These are phyloP conservation scores for Crataegus laevigata DNA, from an alignment of 306 rosid genomes.

Conservation along the genomic window DNA sequence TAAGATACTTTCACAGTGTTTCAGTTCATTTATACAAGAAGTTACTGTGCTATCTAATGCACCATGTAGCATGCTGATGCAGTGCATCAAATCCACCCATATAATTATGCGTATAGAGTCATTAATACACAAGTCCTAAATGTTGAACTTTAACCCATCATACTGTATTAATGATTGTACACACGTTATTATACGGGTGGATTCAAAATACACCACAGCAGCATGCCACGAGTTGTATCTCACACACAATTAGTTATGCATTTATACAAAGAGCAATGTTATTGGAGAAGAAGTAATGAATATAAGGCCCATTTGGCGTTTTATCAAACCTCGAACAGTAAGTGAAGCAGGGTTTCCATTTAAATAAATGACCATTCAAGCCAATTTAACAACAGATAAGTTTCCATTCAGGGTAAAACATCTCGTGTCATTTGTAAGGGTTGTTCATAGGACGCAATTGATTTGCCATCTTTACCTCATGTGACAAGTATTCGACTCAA, in stretches of 20 bases:
- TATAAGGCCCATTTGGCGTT: neutral
- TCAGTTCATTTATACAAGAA: neutral
- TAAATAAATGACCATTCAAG: neutral
- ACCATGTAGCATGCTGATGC: neutral
- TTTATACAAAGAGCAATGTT: neutral
- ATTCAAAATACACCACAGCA: neutral
- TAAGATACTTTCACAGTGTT: neutral
- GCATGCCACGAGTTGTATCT: neutral
- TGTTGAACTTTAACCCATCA: neutral
- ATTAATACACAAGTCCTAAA: neutral
- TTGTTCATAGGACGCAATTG: neutral
- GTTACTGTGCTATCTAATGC: neutral
- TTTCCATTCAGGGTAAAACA: neutral
- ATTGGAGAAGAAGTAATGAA: neutral
- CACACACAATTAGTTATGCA: neutral
- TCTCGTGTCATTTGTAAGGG: neutral
- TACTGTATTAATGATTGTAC: neutral
- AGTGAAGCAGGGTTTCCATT: neutral
- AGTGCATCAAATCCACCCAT: neutral
- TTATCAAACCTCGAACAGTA: neutral
- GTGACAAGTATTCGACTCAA: neutral
- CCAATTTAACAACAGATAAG: neutral
- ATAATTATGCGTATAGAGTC: neutral
- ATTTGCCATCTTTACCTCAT: neutral
- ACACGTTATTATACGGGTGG: neutral